These are phyloP conservation scores for Torulaspora gathmanii DNA, from an alignment of 805 yeast genomes.

Conservation along the genomic window DNA sequence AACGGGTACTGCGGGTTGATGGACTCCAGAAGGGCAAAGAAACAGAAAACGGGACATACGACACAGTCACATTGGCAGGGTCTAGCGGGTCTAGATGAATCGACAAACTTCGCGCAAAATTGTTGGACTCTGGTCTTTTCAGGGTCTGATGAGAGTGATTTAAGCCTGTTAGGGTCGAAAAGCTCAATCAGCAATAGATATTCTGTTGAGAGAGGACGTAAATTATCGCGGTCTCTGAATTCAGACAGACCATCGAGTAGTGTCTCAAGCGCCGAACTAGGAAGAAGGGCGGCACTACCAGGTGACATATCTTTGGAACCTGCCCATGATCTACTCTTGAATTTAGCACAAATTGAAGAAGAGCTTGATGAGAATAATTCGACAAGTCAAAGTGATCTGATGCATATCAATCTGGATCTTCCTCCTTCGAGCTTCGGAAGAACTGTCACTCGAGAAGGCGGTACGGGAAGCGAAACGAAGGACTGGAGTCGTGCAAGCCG, in stretches of 20 bases:
- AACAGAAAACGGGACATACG: not conserved
- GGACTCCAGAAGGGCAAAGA: slow-evolving; percentile 12
- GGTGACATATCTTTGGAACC: slow-evolving; percentile 7
- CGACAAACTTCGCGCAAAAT: slow-evolving; percentile 11
- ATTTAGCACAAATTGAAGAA: slow-evolving; percentile 32
- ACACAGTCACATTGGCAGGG: slow-evolving; percentile 4
- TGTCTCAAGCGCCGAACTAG: slow-evolving; percentile 27
- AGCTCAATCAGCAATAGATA: slow-evolving; percentile 1
- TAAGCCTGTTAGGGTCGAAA: not conserved
- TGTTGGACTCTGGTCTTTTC: slow-evolving; percentile 17
- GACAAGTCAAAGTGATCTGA: slow-evolving; percentile 10
- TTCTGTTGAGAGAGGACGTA: slow-evolving; percentile 26
- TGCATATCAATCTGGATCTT: slow-evolving; percentile 26
- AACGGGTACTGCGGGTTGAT: slow-evolving; percentile 22
- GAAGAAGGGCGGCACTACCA: slow-evolving; percentile 20
- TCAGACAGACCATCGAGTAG: slow-evolving; percentile 23
- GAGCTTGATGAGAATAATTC: slow-evolving; percentile 21
- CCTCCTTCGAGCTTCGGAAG: slow-evolving; percentile 35
- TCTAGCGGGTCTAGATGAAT: slow-evolving; percentile 6
- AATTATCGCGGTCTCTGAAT: slow-evolving; percentile 11
- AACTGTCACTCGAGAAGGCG: slow-evolving; percentile 17
- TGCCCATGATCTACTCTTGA: slow-evolving; percentile 19
- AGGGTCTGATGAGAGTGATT: not conserved
- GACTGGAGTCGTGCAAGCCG: slow-evolving; percentile 1
- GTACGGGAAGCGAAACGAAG: slow-evolving; percentile 8